These are phyloP conservation scores for Daucus carota DNA, from an alignment of 129 eudicot genomes.

Conservation along the genomic window DNA sequence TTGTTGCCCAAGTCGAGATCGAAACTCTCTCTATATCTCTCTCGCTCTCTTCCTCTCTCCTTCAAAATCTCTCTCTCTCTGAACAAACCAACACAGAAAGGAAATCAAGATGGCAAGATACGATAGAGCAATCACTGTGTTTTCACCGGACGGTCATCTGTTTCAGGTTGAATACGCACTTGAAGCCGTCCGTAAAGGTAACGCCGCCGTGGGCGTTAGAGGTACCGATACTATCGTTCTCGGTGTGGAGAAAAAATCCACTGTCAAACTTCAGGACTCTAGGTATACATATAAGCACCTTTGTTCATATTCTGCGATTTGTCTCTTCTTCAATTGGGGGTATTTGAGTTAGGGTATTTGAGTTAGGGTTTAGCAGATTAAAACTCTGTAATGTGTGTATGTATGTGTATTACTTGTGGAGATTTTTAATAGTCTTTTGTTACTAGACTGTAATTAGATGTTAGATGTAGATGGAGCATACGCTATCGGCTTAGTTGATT, in stretches of 20 bases:
- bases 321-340: no score
- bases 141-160: slow-evolving; percentile 92
- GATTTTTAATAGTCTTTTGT: no score
- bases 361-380: background rate
- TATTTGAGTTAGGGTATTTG: no score
- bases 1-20: slow-evolving; percentile 37
- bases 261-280: slow-evolving; percentile 87
- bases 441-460: no score
- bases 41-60: no score
- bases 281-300: slow-evolving; percentile 48
- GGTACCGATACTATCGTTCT: slow-evolving; percentile 81
- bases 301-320: no score
- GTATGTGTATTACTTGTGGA: background rate
- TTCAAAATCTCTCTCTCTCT: background rate
- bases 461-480: no score
- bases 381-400: no score
- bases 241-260: slow-evolving; percentile 86
- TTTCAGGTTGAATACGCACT: slow-evolving; percentile 90
- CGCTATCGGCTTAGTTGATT: no score
- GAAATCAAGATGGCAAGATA: slow-evolving; percentile 57
- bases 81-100: background rate
- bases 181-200: slow-evolving; percentile 92
- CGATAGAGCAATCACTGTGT: slow-evolving; percentile 89
- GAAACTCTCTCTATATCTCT: background rate
- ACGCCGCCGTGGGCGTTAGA: slow-evolving; percentile 95